Evolutionary conservation across 2,329 filamentous ascomycete species (phyloP).

Genomic region (Karstenula rhodostoma): DNA sequence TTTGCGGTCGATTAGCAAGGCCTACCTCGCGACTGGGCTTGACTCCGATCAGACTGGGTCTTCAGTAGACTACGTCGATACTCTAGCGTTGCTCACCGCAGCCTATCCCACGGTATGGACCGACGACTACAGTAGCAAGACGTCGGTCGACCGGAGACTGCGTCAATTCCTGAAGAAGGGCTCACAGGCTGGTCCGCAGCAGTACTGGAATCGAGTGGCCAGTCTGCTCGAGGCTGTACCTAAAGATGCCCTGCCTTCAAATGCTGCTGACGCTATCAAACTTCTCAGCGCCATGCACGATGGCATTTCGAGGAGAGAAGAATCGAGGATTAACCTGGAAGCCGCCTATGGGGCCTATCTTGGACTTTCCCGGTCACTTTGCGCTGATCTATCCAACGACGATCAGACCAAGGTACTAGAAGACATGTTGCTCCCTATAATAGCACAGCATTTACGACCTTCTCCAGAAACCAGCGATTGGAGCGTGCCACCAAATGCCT

Average conservation of each 20-base stretch:
- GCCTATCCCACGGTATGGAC: constrained; percentile 78
- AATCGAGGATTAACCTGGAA: constrained; percentile 72
- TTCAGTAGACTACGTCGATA: constrained; percentile 72
- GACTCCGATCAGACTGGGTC: constrained; percentile 77
- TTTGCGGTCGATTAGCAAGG: constrained; percentile 67
- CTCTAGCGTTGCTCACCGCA: constrained; percentile 72
- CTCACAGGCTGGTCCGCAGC: constrained; percentile 76
- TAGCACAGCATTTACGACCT: constrained; percentile 62
- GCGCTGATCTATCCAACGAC: constrained; percentile 52
- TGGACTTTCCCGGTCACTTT: constrained; percentile 62
- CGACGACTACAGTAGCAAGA: constrained; percentile 66
- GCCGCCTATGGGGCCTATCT: constrained; percentile 81
- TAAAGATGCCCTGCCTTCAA: constrained; percentile 61
- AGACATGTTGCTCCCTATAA: constrained; percentile 60
- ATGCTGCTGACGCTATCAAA: constrained; percentile 63
- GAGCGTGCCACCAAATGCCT: constrained; percentile 56
- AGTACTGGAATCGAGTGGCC: constrained; percentile 76
- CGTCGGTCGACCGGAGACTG: constrained; percentile 65
- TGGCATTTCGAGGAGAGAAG: constrained; percentile 77
- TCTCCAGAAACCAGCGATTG: constrained; percentile 57
- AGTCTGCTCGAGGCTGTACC: constrained; percentile 68
- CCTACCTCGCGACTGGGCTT: constrained; percentile 78
- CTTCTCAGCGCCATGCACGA: constrained; percentile 73
- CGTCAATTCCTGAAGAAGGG: constrained; percentile 80
- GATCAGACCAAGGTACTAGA: constrained; percentile 57